Evolutionary conservation across 2,329 filamentous ascomycete species (phyloP).

Genomic region (Karstenula rhodostoma): DNA sequence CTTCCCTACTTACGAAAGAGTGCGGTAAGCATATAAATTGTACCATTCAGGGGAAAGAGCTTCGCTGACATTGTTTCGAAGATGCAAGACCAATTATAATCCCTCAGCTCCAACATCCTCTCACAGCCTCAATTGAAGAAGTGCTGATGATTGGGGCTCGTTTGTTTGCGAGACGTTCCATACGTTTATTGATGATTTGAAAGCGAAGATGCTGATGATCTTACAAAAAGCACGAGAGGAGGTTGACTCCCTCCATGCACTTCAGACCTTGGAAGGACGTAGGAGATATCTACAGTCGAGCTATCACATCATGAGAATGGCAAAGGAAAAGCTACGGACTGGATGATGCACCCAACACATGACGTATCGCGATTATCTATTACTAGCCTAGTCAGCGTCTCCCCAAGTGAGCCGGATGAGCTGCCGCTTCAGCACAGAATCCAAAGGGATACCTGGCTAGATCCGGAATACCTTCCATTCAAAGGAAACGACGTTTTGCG

Average conservation of each 20-base stretch:
- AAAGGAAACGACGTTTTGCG: no score
- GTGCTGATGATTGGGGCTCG: neutral
- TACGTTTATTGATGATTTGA: neutral
- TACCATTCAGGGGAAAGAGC: neutral
- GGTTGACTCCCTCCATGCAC: neutral
- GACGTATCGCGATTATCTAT: neutral
- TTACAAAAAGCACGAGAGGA: neutral
- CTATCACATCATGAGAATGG: neutral
- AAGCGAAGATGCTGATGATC: neutral
- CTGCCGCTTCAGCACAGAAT: neutral
- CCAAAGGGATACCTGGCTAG: neutral
- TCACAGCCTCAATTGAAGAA: neutral
- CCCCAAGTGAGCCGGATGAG: neutral
- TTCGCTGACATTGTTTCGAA: neutral
- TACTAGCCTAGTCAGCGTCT: neutral
- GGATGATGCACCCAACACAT: neutral
- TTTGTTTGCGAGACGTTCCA: neutral
- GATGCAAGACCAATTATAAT: neutral
- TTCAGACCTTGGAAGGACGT: neutral
- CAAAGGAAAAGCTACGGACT: neutral
- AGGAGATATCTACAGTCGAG: neutral
- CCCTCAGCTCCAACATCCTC: neutral
- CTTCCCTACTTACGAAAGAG: neutral
- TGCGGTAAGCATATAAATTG: neutral
- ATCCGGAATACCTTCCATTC: neutral